Conservation (phyloP, 139 green algal genomes). For the Tetratostichococcus sp. region DNA sequence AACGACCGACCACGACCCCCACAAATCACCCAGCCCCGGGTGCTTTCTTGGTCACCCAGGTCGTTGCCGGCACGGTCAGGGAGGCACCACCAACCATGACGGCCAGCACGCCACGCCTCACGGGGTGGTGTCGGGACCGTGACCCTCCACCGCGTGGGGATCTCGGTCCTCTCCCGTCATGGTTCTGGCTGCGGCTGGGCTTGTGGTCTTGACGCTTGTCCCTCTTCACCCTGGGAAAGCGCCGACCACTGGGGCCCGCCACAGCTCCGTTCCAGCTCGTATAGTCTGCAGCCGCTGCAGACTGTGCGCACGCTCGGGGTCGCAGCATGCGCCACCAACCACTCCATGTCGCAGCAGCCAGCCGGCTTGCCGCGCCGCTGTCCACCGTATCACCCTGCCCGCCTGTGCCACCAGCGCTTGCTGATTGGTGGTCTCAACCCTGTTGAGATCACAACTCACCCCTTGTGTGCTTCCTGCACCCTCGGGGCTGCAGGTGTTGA, state of each 20-base stretch:
- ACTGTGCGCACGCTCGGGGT: background rate
- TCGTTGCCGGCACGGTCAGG: background rate
- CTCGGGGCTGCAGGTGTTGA: background rate
- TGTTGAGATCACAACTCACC: background rate
- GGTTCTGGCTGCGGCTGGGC: background rate
- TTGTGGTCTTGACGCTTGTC: background rate
- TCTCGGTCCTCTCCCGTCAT: background rate
- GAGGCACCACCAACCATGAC: background rate
- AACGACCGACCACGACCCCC: background rate
- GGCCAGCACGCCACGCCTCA: no score
- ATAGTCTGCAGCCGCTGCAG: background rate
- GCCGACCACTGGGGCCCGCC: background rate
- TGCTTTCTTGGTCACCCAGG: background rate
- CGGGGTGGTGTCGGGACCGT: background rate
- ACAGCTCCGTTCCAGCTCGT: no score
- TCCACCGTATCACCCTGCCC: no score
- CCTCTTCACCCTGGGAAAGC: no score
- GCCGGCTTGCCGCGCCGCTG: no score
- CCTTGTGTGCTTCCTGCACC: background rate
- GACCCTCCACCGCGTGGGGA: background rate
- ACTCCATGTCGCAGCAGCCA: background rate
- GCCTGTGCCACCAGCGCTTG: background rate
- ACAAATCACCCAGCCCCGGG: constrained; percentile 1
- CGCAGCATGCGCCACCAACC: background rate
- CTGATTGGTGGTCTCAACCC: background rate